A percentile compares a stretch with the other conserved stretches of the same genome.
phyloP scores from a whole-genome alignment of 2,329 filamentous ascomycete genomes.

The Fusarium sp. region DNA sequence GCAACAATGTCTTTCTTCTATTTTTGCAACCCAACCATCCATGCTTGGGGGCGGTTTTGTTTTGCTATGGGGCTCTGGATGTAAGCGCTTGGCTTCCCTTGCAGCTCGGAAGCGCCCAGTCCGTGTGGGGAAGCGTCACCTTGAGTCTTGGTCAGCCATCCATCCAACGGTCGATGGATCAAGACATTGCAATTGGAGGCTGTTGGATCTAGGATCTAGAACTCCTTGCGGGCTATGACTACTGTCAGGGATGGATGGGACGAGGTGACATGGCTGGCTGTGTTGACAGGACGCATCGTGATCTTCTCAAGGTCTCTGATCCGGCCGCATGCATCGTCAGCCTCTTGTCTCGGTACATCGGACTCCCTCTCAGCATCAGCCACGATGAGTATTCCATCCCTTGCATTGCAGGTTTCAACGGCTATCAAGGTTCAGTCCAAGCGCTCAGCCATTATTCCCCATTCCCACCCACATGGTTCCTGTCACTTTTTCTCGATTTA shows the following conservation, averaged over 20 bases:
- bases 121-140: slow-evolving; percentile 34
- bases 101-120: slow-evolving; percentile 36
- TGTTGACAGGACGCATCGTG: slow-evolving; percentile 17
- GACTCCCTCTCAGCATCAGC: slow-evolving; percentile 23
- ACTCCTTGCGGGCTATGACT: slow-evolving; percentile 23
- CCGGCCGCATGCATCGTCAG: slow-evolving; percentile 29
- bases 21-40: slow-evolving; percentile 32
- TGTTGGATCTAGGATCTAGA: slow-evolving; percentile 26
- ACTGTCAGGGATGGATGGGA: slow-evolving; percentile 17
- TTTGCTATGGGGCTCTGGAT: slow-evolving; percentile 29
- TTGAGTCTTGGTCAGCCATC: slow-evolving; percentile 26
- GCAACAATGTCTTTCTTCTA: slow-evolving; percentile 30
- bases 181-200: slow-evolving; percentile 16
- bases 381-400: slow-evolving; percentile 36
- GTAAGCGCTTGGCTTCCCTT: slow-evolving; percentile 42
- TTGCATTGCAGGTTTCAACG: slow-evolving; percentile 36
- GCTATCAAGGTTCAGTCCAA: slow-evolving; percentile 15
- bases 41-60: slow-evolving; percentile 27
- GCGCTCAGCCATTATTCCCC: slow-evolving; percentile 30
- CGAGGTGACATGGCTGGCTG: slow-evolving; percentile 11
- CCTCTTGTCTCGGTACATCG: slow-evolving; percentile 34
- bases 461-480: slow-evolving; percentile 11
- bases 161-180: slow-evolving; percentile 19
- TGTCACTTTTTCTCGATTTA: slow-evolving; percentile 18
- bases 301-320: slow-evolving; percentile 27